Evolutionary conservation across 1,139 yeast genomes (phyloP).

Genomic region (Yamadazyma friedrichii): DNA sequence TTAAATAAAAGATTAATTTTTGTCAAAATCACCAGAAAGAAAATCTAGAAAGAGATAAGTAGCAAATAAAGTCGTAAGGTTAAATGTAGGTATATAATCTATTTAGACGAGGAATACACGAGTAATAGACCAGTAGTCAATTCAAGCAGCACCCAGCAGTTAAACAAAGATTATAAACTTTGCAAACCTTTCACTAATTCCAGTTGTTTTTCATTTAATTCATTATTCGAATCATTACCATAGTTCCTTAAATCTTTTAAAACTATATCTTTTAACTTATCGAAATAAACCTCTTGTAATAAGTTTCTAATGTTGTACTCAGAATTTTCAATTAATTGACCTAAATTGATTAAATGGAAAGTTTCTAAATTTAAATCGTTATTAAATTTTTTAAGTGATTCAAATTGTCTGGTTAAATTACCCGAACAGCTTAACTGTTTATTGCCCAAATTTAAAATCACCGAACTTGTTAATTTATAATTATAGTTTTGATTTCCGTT

Average conservation of each 20-base stretch:
- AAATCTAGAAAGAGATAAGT: too few species aligned
- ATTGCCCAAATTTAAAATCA: conserved; percentile 65
- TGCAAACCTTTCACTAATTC: conserved; percentile 52
- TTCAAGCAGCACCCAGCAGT: too few species aligned
- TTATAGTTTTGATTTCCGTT: conserved; percentile 42
- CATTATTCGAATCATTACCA: conserved; percentile 35
- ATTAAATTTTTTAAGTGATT: conserved; percentile 42
- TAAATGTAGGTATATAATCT: too few species aligned
- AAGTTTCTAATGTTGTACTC: conserved; percentile 85
- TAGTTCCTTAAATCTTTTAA: conserved; percentile 63
- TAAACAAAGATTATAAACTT: neutral
- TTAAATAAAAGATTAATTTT: neutral
- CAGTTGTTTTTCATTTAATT: conserved; percentile 46
- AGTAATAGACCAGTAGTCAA: too few species aligned
- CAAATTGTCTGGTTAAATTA: conserved; percentile 79
- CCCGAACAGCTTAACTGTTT: conserved; percentile 64
- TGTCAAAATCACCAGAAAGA: too few species aligned
- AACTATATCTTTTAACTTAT: conserved; percentile 85
- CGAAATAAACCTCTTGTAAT: conserved; percentile 92
- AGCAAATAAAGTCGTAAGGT: too few species aligned
- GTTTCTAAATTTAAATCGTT: conserved; percentile 44
- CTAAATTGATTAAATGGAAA: conserved; percentile 81
- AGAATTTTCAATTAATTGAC: conserved; percentile 81
- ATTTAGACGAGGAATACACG: too few species aligned
- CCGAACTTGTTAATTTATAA: conserved; percentile 84